Evolutionary conservation across 148 eudicot genomes (phyloP).

Genomic region (Rhododendron simsii): DNA sequence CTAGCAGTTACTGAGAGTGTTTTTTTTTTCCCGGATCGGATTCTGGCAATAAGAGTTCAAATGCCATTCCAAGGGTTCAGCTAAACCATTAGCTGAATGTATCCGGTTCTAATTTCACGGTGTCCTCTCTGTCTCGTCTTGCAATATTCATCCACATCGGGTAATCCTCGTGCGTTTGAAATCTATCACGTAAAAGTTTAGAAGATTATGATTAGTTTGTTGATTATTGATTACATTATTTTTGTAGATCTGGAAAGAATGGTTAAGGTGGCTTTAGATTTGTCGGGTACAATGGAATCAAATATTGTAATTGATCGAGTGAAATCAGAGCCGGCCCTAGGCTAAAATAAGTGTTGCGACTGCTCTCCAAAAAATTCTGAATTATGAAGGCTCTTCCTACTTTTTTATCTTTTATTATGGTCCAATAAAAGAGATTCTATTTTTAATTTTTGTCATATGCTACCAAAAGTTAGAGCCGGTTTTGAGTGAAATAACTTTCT

Average conservation of each 20-base stretch:
- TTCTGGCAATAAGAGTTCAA: background rate
- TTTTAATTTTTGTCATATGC: too few relatives aligned
- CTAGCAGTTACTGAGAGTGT: background rate
- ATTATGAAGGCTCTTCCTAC: too few relatives aligned
- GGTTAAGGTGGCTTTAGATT: background rate
- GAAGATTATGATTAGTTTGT: background rate
- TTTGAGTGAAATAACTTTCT: too few relatives aligned
- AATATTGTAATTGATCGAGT: background rate
- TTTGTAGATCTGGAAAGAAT: too few relatives aligned
- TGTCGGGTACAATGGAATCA: background rate
- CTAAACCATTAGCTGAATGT: background rate
- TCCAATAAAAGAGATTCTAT: accelerated
- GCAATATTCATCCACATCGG: background rate
- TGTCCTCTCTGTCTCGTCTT: background rate
- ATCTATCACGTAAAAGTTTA: background rate
- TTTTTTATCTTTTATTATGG: too few relatives aligned
- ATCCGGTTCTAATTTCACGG: background rate
- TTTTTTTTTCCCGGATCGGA: too few relatives aligned
- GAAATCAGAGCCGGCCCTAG: too few relatives aligned
- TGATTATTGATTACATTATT: background rate
- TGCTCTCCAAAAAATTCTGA: too few relatives aligned
- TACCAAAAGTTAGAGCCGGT: too few relatives aligned
- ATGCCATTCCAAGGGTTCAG: background rate
- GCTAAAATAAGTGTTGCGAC: accelerated
- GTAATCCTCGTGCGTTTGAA: too few relatives aligned